Base-by-base conservation (phyloP, 345 rosid species). In the Tarenaya hassleriana region DNA sequence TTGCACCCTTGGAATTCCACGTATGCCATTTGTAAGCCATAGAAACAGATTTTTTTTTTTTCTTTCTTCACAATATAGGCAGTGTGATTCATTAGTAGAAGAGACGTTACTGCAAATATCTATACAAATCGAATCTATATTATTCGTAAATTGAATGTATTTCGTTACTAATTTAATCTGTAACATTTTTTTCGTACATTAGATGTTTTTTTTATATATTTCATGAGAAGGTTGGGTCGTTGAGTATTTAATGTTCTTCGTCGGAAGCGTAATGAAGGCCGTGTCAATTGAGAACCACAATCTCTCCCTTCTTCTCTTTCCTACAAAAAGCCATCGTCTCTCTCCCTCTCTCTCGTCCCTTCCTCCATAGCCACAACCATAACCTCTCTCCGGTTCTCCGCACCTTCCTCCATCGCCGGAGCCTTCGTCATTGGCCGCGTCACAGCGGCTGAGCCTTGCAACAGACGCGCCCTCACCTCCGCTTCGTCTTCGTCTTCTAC, bases 231-330 rank as follows among this genome's bases (percentile, higher is more conserved):
- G 7, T 29, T 27, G n/a, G n/a, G n/a, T n/a, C n/a, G n/a, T n/a
- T 8, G 47, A 0, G 18, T 24, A 45, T 16, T 19, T 33, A 6
- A 4, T 11, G 9, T 46, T 39, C 10, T 7, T 11, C 11, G 61
- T 62, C 50, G 14, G 0, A 46, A 47, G 10, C 39, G 16, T 18
- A 18, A 17, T 33, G 41, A 41, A 31, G 10, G 8, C 32, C 31
- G 29, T 3, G 5, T 34, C 7, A 50, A 2, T 49, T 64, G 50
- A 41, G 48, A 64, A 27, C 57, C 69, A 64, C 69, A 64, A 34
- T 5, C 33, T 63, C 17, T 16, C 33, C 37, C 31, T 41, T n/a
- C 3, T 11, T 5, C 33, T 63, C 17, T 16, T 40, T 29, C 31
- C 34, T n/a, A 7, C 40, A 35, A 35, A 7, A n/a, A 35, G 7